phyloP scores from a whole-genome alignment of 2,329 filamentous ascomycete species.

The Aspergillus sp. region DNA sequence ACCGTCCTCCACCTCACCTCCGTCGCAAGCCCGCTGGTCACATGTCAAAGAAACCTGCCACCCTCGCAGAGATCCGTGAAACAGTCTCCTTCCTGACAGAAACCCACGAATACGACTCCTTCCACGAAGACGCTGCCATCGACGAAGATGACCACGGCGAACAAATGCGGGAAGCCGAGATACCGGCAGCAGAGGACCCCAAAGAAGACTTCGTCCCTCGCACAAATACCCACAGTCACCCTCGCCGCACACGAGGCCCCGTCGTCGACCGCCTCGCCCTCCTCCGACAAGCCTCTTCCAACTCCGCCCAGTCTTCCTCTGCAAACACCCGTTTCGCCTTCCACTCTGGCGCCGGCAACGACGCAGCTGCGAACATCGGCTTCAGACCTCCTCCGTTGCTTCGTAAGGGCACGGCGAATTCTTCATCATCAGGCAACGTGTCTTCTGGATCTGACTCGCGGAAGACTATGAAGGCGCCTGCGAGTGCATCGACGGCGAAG shows the following conservation, averaged over 20 bases:
- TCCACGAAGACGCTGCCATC: conserved; percentile 46
- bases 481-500: conserved; percentile 46
- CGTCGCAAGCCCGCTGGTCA: conserved; percentile 54
- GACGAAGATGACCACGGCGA: conserved; percentile 40
- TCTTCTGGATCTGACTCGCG: conserved; percentile 18
- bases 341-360: conserved; percentile 16
- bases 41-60: conserved; percentile 59
- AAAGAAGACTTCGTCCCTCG: conserved; percentile 22
- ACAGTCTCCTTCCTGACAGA: conserved; percentile 80
- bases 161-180: conserved; percentile 14
- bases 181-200: conserved; percentile 12
- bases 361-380: conserved; percentile 18
- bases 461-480: conserved; percentile 17
- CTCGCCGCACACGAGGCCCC: conserved; percentile 33
- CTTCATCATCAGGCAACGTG: conserved; percentile 20
- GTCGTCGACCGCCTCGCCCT: conserved; percentile 41
- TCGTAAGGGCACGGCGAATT: conserved; percentile 24
- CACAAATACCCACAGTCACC: conserved; percentile 16
- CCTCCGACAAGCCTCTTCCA: conserved; percentile 40
- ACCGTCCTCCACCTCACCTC: conserved; percentile 52
- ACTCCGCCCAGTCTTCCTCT: conserved; percentile 27
- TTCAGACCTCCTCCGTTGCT: conserved; percentile 28
- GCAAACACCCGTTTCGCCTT: conserved; percentile 27
- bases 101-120: conserved; percentile 50
- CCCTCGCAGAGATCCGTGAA: conserved; percentile 72